These are phyloP conservation scores for Aspergillus homomorphus DNA, from an alignment of 495 filamentous ascomycete genomes.

Conservation along the genomic window DNA sequence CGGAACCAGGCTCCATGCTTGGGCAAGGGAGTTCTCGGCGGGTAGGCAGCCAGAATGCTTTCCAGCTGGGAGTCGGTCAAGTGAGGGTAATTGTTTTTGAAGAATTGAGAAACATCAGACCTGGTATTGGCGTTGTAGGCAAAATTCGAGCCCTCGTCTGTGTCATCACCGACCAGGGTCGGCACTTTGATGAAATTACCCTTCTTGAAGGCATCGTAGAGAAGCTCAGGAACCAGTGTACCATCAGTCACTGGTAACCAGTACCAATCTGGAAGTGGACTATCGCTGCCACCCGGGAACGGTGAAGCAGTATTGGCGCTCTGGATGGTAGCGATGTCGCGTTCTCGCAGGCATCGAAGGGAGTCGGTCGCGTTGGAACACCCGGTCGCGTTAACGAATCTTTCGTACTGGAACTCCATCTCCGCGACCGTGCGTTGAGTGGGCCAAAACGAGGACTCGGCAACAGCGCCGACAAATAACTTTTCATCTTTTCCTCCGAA, in stretches of 20 bases:
- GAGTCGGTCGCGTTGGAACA: slow-evolving; percentile 41
- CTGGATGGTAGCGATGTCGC: slow-evolving; percentile 49
- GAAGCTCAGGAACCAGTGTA: slow-evolving; percentile 50
- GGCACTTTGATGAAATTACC: slow-evolving; percentile 61
- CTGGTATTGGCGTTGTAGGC: slow-evolving; percentile 43
- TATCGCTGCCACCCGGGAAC: slow-evolving; percentile 44
- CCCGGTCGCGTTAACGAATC: slow-evolving; percentile 47
- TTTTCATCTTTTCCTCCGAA: slow-evolving; percentile 49
- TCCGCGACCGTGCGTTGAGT: slow-evolving; percentile 55
- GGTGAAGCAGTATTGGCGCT: slow-evolving; percentile 43
- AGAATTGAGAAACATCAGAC: slow-evolving; percentile 49
- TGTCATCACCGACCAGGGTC: slow-evolving; percentile 60
- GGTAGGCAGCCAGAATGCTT: slow-evolving; percentile 56
- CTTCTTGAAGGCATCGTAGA: slow-evolving; percentile 50
- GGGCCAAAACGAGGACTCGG: slow-evolving; percentile 61
- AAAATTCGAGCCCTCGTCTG: slow-evolving; percentile 64
- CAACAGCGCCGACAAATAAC: slow-evolving; percentile 59
- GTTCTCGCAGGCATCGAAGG: slow-evolving; percentile 54
- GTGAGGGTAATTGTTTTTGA: slow-evolving; percentile 59
- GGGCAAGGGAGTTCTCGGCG: slow-evolving; percentile 36
- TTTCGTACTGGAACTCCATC: slow-evolving; percentile 60
- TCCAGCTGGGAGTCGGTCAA: slow-evolving; percentile 48
- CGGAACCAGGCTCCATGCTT: slow-evolving; percentile 51
- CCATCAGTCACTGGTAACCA: slow-evolving; percentile 59
- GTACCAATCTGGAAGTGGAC: slow-evolving; percentile 38